Percentiles rank a stretch among this genome's conserved stretches.
Conservation (phyloP, 768 basidiomycete genomes). For the Trametes villosa region DNA sequence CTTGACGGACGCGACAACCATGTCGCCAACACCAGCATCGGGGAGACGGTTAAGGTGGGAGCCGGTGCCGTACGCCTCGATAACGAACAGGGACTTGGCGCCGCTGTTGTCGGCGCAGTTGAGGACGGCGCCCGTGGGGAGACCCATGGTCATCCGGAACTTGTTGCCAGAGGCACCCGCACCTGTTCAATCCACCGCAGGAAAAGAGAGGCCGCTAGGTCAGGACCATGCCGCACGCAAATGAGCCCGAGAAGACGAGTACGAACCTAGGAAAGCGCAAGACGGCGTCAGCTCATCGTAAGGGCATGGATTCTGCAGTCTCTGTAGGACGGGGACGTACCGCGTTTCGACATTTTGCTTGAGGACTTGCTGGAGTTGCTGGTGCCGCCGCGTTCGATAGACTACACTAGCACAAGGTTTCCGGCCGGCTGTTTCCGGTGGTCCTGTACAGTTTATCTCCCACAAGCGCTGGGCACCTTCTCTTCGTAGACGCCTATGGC, state of each 20-base stretch:
- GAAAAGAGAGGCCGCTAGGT: conserved; percentile 3
- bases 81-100: conserved; percentile 93
- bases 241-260: not conserved
- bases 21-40: conserved; percentile 93
- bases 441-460: conserved; percentile 38
- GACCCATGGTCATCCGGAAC: conserved; percentile 93
- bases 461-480: not conserved
- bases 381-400: conserved; percentile 26
- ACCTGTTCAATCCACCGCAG: conserved; percentile 35
- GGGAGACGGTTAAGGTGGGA: conserved; percentile 97
- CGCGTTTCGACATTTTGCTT: conserved; percentile 42
- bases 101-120: conserved; percentile 99
- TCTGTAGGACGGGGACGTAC: conserved; percentile 28
- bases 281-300: conserved; percentile 19
- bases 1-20: conserved; percentile 97
- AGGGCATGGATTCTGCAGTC: not conserved
- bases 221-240: conserved; percentile 6
- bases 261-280: conserved; percentile 24
- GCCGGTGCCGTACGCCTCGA: conserved; percentile 95
- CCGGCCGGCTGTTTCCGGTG: conserved; percentile 29
- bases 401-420: conserved; percentile 30
- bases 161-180: conserved; percentile 88
- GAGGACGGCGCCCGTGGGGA: conserved; percentile 91
- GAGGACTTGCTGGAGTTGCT: conserved; percentile 33
- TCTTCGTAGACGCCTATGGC: not conserved